These are phyloP conservation scores for Limtongia smithiae DNA, from an alignment of 805 yeast species.

Conservation along the genomic window DNA sequence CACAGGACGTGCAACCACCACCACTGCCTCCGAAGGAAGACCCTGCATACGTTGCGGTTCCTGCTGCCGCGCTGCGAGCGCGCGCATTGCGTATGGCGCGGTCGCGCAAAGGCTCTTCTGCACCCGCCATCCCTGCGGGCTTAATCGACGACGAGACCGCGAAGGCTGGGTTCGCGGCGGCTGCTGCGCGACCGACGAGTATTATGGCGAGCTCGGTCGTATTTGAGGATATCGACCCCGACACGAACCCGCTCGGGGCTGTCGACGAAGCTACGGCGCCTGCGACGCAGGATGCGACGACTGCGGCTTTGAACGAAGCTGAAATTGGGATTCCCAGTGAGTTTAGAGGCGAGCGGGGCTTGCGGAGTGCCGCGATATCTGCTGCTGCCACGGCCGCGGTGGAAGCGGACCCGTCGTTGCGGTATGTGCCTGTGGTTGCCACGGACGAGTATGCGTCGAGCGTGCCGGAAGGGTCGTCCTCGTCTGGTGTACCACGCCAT, in stretches of 20 bases:
- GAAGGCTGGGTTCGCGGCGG: neutral
- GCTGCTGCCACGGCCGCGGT: constrained; percentile 28
- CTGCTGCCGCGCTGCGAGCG: constrained; percentile 26
- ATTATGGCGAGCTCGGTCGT: constrained; percentile 8
- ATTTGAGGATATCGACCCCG: constrained; percentile 18
- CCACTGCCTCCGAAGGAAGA: constrained; percentile 1
- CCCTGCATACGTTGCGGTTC: constrained; percentile 15
- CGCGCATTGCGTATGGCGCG: constrained; percentile 27
- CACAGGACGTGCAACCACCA: constrained; percentile 1
- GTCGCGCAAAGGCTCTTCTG: constrained; percentile 19
- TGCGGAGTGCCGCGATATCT: constrained; percentile 17
- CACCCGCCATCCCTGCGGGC: neutral
- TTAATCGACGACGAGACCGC: neutral
- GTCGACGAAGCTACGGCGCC: constrained; percentile 7
- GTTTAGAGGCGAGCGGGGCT: constrained; percentile 18
- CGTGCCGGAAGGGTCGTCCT: constrained; percentile 5
- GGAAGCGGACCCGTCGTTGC: constrained; percentile 17
- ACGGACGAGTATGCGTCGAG: constrained; percentile 6
- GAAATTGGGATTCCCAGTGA: constrained; percentile 13
- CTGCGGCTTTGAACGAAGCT: constrained; percentile 55
- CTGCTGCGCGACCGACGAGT: constrained; percentile 4
- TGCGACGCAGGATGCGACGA: constrained; percentile 41
- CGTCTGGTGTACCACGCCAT: constrained; percentile 7
- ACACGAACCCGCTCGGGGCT: constrained; percentile 24
- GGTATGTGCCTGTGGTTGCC: constrained; percentile 4